These are phyloP conservation scores for Kwoniella europaea DNA, from an alignment of 768 basidiomycete species.

Conservation along the genomic window DNA sequence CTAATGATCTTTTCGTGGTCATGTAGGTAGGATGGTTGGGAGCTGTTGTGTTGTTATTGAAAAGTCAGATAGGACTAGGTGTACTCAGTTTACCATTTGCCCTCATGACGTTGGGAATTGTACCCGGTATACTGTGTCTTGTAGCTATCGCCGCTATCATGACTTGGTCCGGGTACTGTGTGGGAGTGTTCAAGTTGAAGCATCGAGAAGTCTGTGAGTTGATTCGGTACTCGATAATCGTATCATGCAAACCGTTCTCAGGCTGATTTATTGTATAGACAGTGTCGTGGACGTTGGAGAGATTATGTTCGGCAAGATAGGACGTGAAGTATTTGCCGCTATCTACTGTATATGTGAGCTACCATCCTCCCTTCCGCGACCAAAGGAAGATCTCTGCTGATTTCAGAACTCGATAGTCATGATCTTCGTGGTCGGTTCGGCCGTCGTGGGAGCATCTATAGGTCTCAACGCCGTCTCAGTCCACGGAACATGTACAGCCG, in stretches of 20 bases:
- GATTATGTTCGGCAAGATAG: constrained; percentile 23
- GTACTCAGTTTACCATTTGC: constrained; percentile 14
- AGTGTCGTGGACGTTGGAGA: constrained; percentile 14
- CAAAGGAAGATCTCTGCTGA: background rate
- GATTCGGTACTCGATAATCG: background rate
- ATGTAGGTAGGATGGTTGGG: constrained; percentile 11
- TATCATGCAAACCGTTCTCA: background rate
- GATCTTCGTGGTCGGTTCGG: constrained; percentile 46
- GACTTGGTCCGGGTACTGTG: constrained; percentile 20
- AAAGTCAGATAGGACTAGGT: constrained; percentile 10
- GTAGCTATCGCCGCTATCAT: constrained; percentile 13
- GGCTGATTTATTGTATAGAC: background rate
- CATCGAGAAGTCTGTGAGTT: constrained; percentile 35
- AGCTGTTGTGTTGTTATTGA: constrained; percentile 2
- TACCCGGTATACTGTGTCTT: constrained; percentile 8
- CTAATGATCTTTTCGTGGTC: background rate
- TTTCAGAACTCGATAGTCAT: constrained; percentile 14
- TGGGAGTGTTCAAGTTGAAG: constrained; percentile 27
- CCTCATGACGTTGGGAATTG: constrained; percentile 10
- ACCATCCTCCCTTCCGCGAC: background rate
- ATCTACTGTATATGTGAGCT: constrained; percentile 34
- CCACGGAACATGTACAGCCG: constrained; percentile 58
- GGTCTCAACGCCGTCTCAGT: constrained; percentile 56
- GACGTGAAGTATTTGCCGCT: constrained; percentile 29
- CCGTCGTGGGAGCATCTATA: constrained; percentile 39